Conservation (phyloP, 2,329 filamentous ascomycete genomes). For the Cercospora sp. region DNA sequence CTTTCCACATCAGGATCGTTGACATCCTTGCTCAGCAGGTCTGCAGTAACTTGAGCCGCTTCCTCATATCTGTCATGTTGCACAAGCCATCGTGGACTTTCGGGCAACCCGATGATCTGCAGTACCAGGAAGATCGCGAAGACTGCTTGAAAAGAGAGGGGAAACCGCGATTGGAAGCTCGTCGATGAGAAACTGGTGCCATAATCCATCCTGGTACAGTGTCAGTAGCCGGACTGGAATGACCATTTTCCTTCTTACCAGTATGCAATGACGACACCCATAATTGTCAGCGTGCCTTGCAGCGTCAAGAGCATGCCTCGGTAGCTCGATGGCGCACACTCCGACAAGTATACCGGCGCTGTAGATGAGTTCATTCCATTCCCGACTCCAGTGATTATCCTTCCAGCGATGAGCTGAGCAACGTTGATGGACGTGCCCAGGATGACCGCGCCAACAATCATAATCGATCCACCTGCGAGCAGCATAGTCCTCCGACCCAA, state of each 20-base stretch:
- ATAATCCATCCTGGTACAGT: slow-evolving; percentile 43
- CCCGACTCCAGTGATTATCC: slow-evolving; percentile 55
- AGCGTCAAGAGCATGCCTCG: slow-evolving; percentile 51
- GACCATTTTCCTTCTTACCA: slow-evolving; percentile 35
- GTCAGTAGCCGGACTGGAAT: neutral
- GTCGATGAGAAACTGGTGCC: slow-evolving; percentile 42
- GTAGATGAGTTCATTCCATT: slow-evolving; percentile 59
- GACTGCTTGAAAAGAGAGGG: slow-evolving; percentile 55
- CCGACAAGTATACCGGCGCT: slow-evolving; percentile 54
- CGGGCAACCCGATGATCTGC: slow-evolving; percentile 47
- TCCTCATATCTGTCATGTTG: slow-evolving; percentile 49
- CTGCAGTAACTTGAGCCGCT: slow-evolving; percentile 53
- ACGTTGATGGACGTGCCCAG: slow-evolving; percentile 39
- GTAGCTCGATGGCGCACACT: slow-evolving; percentile 53
- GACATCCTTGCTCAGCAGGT: slow-evolving; percentile 49
- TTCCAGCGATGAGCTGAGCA: slow-evolving; percentile 55
- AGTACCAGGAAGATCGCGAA: slow-evolving; percentile 50
- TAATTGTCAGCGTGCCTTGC: slow-evolving; percentile 54
- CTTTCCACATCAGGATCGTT: slow-evolving; percentile 57
- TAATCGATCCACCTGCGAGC: slow-evolving; percentile 44
- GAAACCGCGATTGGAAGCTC: slow-evolving; percentile 53
- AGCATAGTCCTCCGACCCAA: slow-evolving; percentile 48
- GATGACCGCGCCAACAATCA: slow-evolving; percentile 48
- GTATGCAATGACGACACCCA: slow-evolving; percentile 53
- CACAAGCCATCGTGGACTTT: slow-evolving; percentile 50